Evolutionary conservation across 768 basidiomycete species (phyloP).

Genomic region (Boletus rex-veris): DNA sequence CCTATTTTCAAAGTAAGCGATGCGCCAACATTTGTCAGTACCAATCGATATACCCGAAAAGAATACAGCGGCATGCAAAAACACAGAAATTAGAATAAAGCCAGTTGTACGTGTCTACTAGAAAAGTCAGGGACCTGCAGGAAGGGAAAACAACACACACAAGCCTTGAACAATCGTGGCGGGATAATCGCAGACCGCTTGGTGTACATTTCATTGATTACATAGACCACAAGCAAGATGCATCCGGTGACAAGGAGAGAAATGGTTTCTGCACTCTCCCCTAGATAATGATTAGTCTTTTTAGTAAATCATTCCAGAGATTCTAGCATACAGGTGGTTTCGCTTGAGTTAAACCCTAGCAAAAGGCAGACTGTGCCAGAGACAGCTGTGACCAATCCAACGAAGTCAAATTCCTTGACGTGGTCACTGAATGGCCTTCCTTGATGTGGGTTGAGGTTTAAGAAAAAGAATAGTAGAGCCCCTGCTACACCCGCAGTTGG

Average conservation of each 20-base stretch:
- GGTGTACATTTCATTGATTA: conserved; percentile 35
- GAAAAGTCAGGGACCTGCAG: background rate
- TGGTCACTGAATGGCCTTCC: conserved; percentile 31
- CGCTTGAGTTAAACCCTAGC: conserved; percentile 37
- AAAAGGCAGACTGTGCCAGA: conserved; percentile 36
- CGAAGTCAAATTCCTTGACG: conserved; percentile 37
- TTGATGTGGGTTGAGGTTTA: conserved; percentile 36
- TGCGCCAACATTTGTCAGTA: background rate
- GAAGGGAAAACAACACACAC: background rate
- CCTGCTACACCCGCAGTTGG: conserved; percentile 37
- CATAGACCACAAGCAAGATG: conserved; percentile 28
- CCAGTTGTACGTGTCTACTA: conserved; percentile 38
- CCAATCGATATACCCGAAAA: conserved; percentile 26
- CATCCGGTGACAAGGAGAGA: conserved; percentile 36
- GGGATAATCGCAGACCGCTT: conserved; percentile 38
- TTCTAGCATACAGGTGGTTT: conserved; percentile 28
- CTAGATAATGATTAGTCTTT: conserved; percentile 13
- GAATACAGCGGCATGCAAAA: conserved; percentile 35
- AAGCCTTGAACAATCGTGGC: conserved; percentile 36
- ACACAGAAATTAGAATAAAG: conserved; percentile 28
- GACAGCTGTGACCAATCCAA: conserved; percentile 36
- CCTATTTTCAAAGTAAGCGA: conserved; percentile 11
- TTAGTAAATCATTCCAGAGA: background rate
- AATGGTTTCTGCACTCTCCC: conserved; percentile 33
- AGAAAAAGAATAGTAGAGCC: conserved; percentile 31